Evolutionary conservation across 345 rosid genomes (phyloP), one percentile per base, ranked within the genome.

Genomic region (Eutrema japonicum): DNA sequence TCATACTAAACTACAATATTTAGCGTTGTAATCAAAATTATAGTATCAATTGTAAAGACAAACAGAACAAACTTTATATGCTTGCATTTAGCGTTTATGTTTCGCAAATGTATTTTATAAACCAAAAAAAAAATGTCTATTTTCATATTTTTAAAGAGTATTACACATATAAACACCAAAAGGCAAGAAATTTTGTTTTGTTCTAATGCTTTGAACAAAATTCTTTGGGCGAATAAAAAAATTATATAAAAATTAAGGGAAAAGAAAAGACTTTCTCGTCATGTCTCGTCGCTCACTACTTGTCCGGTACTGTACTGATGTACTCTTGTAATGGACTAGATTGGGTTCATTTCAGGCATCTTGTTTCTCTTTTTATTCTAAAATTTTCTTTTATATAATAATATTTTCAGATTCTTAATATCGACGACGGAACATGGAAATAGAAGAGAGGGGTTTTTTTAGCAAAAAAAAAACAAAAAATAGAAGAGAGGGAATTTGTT

Each of bases 231-330:
- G 42, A 56, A n/a, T 6, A 33, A 33, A 55, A 55, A 7, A 30
- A 8, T 30, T 14, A 40, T 30, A 10, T 50, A 14, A 16, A 47
- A 29, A 30, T 0, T 6, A 42, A 51, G 57, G 10, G 41, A 48
- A 48, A 56, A 36, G 73, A 5, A 69, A 69, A 22, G 53, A 71
- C 68, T 50, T 73, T 54, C 26, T 8, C 14, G 70, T 64, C 36
- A 45, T 55, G 64, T 73, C 71, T 73, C 70, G 22, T 73, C 77
- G 35, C 2, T 47, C 71, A 65, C 50, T 73, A 65, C 49, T 22
- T 64, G 64, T 36, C 49, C 49, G 56, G 57, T 54, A n/a, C 2
- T 37, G 46, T 38, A 35, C 42, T 35, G 61, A 35, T 63, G 70
- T 52, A 52, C 55, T 43, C 45, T 16, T 29, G 43, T 18, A 57